These are phyloP conservation scores for Eucalyptus urophylla DNA, from an alignment of 345 rosid species.

Conservation along the genomic window DNA sequence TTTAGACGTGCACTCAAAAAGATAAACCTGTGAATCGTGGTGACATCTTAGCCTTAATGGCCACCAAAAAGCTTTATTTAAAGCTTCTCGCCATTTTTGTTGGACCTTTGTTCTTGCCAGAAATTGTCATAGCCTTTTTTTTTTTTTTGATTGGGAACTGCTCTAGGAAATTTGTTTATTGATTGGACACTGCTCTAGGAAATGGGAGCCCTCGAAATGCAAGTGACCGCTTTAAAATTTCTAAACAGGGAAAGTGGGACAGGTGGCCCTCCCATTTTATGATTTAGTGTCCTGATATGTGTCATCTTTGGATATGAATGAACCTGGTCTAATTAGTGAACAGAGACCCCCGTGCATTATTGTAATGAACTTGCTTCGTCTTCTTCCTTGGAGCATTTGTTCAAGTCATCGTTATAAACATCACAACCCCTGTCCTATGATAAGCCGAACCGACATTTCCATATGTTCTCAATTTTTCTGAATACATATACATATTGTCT, in stretches of 20 bases:
- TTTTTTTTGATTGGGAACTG: not conserved
- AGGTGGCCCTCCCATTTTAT: not conserved
- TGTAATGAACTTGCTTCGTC: not conserved
- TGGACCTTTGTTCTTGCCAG: not conserved
- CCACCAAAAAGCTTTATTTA: not conserved
- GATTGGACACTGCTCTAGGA: not conserved
- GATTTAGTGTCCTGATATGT: not conserved
- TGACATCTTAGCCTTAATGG: not conserved
- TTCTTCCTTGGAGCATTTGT: not conserved
- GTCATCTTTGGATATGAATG: not conserved
- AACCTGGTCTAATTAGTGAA: not conserved
- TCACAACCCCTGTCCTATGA: not conserved
- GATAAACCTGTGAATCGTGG: not conserved
- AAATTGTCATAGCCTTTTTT: not conserved
- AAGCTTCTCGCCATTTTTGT: not conserved
- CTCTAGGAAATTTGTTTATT: not conserved
- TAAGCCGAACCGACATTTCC: not conserved
- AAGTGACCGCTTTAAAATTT: not conserved
- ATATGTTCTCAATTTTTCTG: not conserved
- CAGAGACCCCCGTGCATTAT: not conserved
- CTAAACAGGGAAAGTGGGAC: not conserved
- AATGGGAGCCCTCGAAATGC: not conserved
- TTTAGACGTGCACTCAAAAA: not conserved
- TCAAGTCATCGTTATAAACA: not conserved
- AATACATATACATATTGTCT: not conserved